Conservation (phyloP, 2,329 filamentous ascomycete species). For the Aspergillus quadricinctus region DNA sequence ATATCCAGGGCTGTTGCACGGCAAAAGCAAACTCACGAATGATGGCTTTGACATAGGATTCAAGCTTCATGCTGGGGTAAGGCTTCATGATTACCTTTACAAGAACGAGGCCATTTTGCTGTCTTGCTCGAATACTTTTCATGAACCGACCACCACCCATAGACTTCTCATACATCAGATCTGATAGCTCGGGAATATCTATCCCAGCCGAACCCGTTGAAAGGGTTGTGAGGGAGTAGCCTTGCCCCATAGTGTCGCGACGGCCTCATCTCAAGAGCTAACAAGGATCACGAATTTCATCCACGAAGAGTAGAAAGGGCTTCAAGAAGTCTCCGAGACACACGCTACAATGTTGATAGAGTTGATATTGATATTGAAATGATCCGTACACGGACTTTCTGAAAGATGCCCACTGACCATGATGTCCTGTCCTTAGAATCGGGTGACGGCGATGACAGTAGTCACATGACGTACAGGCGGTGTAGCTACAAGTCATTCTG, state of each 20-base stretch:
- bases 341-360: background rate
- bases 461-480: background rate
- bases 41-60: constrained; percentile 72
- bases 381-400: background rate
- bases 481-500: background rate
- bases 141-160: constrained; percentile 91
- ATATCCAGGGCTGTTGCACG: background rate
- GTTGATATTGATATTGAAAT: background rate
- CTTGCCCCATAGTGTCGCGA: constrained; percentile 74
- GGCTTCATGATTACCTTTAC: constrained; percentile 96
- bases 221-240: constrained; percentile 87
- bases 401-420: background rate
- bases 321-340: background rate
- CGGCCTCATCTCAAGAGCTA: constrained; percentile 25
- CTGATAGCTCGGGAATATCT: constrained; percentile 85
- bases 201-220: constrained; percentile 90
- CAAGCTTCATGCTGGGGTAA: constrained; percentile 74
- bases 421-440: background rate
- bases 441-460: background rate
- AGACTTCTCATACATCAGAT: constrained; percentile 86
- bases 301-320: background rate
- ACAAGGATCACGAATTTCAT: background rate
- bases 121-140: constrained; percentile 88
- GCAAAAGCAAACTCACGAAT: constrained; percentile 53
- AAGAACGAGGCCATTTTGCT: constrained; percentile 85